phyloP scores from a whole-genome alignment of 2,329 filamentous ascomycete species.

The Talaromyces sp. region DNA sequence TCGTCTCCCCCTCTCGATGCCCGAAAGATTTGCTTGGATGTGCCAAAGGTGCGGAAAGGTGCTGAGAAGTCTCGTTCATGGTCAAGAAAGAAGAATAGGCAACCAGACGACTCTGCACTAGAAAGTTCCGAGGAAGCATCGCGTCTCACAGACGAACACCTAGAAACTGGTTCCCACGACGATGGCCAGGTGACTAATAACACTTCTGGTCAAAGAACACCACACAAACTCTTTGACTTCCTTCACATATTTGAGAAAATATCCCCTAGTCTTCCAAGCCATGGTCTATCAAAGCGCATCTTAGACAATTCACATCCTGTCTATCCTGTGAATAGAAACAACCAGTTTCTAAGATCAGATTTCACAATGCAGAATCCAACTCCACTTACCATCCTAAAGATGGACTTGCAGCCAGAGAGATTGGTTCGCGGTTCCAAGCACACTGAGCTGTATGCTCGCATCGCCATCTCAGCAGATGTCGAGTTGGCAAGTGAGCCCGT shows the following conservation, averaged over 20 bases:
- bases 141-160: neutral
- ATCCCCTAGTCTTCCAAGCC: conserved; percentile 2
- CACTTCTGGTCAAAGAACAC: neutral
- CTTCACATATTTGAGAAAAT: conserved; percentile 8
- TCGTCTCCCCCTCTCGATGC: conserved; percentile 18
- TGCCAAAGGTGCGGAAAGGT: conserved; percentile 17
- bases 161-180: neutral
- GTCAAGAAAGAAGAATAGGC: neutral
- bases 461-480: conserved; percentile 27
- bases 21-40: conserved; percentile 16
- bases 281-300: conserved; percentile 4
- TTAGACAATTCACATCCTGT: neutral
- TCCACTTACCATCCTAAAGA: conserved; percentile 18
- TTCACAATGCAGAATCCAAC: conserved; percentile 7
- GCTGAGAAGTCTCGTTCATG: neutral
- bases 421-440: neutral
- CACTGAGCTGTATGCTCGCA: conserved; percentile 29
- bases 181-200: neutral
- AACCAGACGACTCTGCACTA: neutral
- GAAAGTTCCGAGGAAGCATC: neutral
- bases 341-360: neutral
- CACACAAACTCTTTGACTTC: conserved; percentile 5
- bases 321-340: neutral
- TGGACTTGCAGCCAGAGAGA: conserved; percentile 13
- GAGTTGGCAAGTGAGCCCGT: conserved; percentile 11